Evolutionary conservation across 1,284 basidiomycete genomes (phyloP).

Genomic region (Pseudomicrostroma phylloplanum): DNA sequence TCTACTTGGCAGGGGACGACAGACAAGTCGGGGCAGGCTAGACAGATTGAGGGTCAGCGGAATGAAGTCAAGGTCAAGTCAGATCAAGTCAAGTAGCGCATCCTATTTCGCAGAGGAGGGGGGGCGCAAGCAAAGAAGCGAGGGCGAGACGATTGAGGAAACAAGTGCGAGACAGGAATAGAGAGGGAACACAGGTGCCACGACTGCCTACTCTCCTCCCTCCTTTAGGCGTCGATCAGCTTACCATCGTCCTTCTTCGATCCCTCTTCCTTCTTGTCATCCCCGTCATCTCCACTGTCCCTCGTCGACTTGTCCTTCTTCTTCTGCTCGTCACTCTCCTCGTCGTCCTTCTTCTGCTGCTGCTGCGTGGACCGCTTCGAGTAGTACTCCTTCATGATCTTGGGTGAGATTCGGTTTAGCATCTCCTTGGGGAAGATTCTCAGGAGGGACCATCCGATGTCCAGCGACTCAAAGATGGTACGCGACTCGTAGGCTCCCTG

Average conservation of each 20-base stretch:
- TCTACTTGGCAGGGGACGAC: too few species aligned
- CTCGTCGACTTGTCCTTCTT: slow-evolving; percentile 26
- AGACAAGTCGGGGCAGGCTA: too few species aligned
- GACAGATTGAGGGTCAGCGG: too few species aligned
- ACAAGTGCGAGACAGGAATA: neutral
- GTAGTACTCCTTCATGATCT: slow-evolving; percentile 50
- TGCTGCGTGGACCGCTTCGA: slow-evolving; percentile 25
- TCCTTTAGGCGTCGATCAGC: too few species aligned
- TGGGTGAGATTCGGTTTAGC: slow-evolving; percentile 66
- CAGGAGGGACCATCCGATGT: slow-evolving; percentile 92
- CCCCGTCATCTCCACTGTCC: slow-evolving; percentile 13
- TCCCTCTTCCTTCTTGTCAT: too few species aligned
- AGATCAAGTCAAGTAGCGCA: neutral
- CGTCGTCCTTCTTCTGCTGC: neutral
- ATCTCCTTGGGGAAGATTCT: slow-evolving; percentile 99
- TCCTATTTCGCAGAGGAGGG: too few species aligned
- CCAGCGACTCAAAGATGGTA: slow-evolving; percentile 88
- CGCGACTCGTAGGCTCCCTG: slow-evolving; percentile 87
- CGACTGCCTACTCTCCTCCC: too few species aligned
- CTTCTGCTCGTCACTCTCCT: slow-evolving; percentile 17
- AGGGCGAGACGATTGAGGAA: neutral
- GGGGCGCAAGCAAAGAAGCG: too few species aligned
- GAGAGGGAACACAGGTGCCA: neutral
- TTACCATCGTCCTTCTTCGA: too few species aligned
- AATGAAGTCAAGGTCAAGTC: too few species aligned